Base-by-base conservation (phyloP, 73 alveolate genomes). In the Paramecium pentaurelia region DNA sequence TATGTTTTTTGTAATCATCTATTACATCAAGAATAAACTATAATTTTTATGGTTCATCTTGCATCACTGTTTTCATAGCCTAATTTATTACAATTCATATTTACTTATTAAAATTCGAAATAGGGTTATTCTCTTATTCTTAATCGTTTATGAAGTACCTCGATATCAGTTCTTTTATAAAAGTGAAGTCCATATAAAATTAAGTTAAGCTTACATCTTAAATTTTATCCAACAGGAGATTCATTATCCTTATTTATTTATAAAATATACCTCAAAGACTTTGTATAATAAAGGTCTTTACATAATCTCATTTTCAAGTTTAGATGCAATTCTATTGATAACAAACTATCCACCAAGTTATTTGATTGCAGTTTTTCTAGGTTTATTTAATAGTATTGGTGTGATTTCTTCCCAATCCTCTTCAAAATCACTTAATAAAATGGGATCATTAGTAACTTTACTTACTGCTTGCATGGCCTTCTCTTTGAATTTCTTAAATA, bases 341-440 rank as follows among this genome's bases (percentile, higher is more conserved):
- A 80, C 47, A 32, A 20, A 14, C 16, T 80, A 80, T 27, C 91
- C 91, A 22, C 91, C 91, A 12, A 80, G 34, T 27, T 44, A 27
- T 25, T 80, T 42, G 9, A 80, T 80, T 4, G 42, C 28, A 80
- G 47, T 28, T 12, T 42, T 25, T 42, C 58, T 45, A 10, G 47
- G 16, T 27, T 40, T 80, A 14, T 44, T 44, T 28, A 80, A 10
- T 12, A 80, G 47, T 28, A 80, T 32, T 2, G 91, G 91, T 0
- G 47, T 44, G 25, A 49, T 49, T 36, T 80, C 71, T 45, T 80
- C 91, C 91, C 91, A 80, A 80, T 80, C 75, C 58, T 80, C 91
- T 22, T 40, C 75, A 27, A 45, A 80, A 49, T 80, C 91, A n/a
- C 75, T 49, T 25, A 80, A 42, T 32, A 80, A 28, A 25, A 80